Evolutionary conservation across 345 rosid species (phyloP).

Genomic region (Hypericum perforatum): DNA sequence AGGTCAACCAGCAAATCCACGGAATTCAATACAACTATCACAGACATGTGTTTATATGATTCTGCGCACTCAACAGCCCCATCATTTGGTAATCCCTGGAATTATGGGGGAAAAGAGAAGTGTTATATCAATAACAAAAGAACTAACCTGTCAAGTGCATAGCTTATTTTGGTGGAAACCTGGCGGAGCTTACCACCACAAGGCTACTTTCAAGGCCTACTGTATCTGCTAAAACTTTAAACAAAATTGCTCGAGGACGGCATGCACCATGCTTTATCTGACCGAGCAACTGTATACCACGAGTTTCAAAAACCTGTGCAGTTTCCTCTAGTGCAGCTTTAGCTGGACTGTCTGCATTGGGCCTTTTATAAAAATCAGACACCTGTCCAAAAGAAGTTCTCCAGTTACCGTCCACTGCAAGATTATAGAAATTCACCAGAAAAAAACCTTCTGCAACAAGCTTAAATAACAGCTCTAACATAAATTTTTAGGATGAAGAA

Average conservation of each 20-base stretch:
- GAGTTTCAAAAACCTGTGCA: constrained; percentile 51
- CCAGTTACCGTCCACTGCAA: neutral
- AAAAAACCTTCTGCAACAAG: neutral
- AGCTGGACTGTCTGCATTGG: constrained; percentile 69
- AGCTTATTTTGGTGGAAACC: neutral
- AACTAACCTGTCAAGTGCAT: constrained; percentile 1
- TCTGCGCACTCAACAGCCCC: constrained; percentile 69
- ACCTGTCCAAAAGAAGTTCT: constrained; percentile 37
- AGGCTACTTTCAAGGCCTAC: constrained; percentile 91
- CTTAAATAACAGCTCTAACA: neutral
- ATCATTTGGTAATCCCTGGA: constrained; percentile 89
- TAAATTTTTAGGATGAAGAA: too few relatives aligned
- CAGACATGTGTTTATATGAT: constrained; percentile 82
- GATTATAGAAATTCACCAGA: neutral
- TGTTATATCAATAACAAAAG: constrained; percentile 2
- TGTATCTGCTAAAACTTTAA: constrained; percentile 89
- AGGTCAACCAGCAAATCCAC: constrained; percentile 89
- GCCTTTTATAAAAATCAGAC: constrained; percentile 74
- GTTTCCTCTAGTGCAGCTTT: constrained; percentile 66
- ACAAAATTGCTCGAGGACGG: constrained; percentile 83
- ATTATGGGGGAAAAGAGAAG: constrained; percentile 6
- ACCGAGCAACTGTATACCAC: constrained; percentile 79
- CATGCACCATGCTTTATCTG: constrained; percentile 91
- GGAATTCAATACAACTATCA: constrained; percentile 70
- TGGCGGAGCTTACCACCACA: constrained; percentile 64